Conservation (phyloP, 176 grass and related monocot genomes). For the Phyllostachys edulis region DNA sequence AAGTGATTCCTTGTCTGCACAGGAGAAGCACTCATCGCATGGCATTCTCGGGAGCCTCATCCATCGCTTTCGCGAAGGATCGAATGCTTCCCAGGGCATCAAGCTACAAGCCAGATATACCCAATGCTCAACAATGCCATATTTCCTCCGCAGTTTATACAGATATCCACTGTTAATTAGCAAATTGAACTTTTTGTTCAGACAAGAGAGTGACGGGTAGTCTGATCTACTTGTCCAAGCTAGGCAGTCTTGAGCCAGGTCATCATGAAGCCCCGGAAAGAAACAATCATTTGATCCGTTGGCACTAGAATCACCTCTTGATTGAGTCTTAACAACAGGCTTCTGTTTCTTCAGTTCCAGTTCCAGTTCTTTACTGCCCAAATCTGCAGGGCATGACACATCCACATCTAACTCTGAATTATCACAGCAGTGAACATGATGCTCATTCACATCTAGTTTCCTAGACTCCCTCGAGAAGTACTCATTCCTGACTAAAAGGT, state of each 20-base stretch:
- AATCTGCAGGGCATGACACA: constrained; percentile 28
- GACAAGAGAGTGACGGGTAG: constrained; percentile 65
- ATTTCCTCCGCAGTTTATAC: constrained; percentile 72
- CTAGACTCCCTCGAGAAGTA: constrained; percentile 39
- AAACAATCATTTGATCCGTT: constrained; percentile 65
- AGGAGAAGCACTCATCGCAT: constrained; percentile 85
- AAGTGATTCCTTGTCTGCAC: constrained; percentile 90
- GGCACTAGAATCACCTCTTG: constrained; percentile 42
- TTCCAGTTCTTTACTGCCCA: constrained; percentile 43
- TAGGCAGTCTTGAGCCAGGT: constrained; percentile 76
- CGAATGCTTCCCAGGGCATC: constrained; percentile 93
- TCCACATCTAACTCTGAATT: constrained; percentile 39
- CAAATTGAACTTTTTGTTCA: constrained; percentile 79
- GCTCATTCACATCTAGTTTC: constrained; percentile 36
- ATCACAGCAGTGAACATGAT: constrained; percentile 14
- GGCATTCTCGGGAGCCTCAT: constrained; percentile 86
- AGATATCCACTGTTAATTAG: constrained; percentile 77
- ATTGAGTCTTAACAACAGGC: constrained; percentile 36
- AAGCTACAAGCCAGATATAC: constrained; percentile 78
- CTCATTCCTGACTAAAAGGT: constrained; percentile 57
- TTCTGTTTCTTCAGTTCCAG: constrained; percentile 48
- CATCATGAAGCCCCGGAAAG: constrained; percentile 79
- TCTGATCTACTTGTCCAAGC: constrained; percentile 80
- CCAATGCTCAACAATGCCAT: constrained; percentile 77
- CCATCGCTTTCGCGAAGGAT: constrained; percentile 69